These are phyloP conservation scores for Arabidopsis thaliana DNA, from an alignment of 345 rosid species.

Conservation along the genomic window DNA sequence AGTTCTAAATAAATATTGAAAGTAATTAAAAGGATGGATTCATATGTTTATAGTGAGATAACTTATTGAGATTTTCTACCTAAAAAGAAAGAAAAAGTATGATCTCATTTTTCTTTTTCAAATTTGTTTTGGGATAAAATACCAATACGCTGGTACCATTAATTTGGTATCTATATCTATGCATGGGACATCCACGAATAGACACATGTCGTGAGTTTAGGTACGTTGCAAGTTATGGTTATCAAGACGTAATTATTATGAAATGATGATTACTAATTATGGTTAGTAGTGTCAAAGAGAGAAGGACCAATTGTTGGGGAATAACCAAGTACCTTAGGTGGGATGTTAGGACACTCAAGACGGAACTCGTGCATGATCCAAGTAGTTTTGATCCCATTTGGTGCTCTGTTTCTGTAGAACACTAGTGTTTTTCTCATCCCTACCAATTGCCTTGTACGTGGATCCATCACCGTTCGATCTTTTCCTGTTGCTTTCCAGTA, in stretches of 20 bases:
- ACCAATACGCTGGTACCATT: slow-evolving; percentile 8
- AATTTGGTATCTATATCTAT: slow-evolving; percentile 35
- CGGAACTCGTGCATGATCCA: slow-evolving; percentile 99
- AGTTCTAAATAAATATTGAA: neutral
- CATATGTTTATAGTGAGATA: neutral
- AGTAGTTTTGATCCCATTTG: slow-evolving; percentile 89
- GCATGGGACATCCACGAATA: slow-evolving; percentile 30
- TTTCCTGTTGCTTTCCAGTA: slow-evolving; percentile 99
- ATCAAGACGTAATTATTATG: slow-evolving; percentile 32
- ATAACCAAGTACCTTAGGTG: slow-evolving; percentile 74
- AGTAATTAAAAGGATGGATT: neutral
- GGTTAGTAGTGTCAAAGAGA: slow-evolving; percentile 38
- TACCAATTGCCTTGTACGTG: slow-evolving; percentile 60
- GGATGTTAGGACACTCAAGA: slow-evolving; percentile 85
- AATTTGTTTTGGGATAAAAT: slow-evolving; percentile 7
- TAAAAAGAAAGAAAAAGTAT: neutral
- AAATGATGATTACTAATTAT: slow-evolving; percentile 37
- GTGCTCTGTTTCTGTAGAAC: slow-evolving; percentile 88
- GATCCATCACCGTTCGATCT: slow-evolving; percentile 84
- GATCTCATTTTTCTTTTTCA: neutral
- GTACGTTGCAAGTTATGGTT: slow-evolving; percentile 33
- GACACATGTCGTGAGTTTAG: slow-evolving; percentile 39
- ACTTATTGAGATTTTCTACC: neutral
- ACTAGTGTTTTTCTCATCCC: slow-evolving; percentile 99
- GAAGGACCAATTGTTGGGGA: slow-evolving; percentile 16